phyloP scores from a whole-genome alignment of 495 filamentous ascomycete species.

The Penicillium canescens region DNA sequence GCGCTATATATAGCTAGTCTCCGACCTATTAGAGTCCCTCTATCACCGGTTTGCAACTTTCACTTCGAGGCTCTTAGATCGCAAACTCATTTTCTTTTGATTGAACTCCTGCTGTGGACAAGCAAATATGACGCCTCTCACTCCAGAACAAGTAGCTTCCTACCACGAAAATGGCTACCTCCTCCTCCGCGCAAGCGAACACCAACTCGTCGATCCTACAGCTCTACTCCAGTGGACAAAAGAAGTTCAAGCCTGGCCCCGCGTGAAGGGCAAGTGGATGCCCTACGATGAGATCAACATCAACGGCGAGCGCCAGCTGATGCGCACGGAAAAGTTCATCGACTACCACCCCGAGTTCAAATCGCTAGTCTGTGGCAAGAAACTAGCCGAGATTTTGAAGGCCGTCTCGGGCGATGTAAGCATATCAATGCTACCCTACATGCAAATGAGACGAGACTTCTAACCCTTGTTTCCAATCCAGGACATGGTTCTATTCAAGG shows the following conservation, averaged over 20 bases:
- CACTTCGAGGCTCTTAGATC: not conserved
- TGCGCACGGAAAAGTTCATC: conserved; percentile 45
- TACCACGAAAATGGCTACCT: conserved; percentile 42
- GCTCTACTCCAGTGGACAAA: conserved; percentile 37
- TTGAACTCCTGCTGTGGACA: not conserved
- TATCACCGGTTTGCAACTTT: too few relatives aligned
- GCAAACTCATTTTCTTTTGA: not conserved
- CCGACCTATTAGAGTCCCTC: too few relatives aligned
- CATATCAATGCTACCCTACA: not conserved
- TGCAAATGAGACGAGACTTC: not conserved
- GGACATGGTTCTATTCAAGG: conserved; percentile 48
- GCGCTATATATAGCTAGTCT: too few relatives aligned
- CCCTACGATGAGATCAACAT: conserved; percentile 47
- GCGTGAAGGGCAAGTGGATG: conserved; percentile 42
- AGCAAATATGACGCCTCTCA: conserved; percentile 17
- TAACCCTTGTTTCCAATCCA: conserved; percentile 7
- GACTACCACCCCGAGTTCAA: conserved; percentile 40
- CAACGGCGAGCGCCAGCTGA: conserved; percentile 39
- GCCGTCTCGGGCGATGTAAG: conserved; percentile 32
- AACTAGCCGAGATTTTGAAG: conserved; percentile 32
- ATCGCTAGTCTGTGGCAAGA: conserved; percentile 32
- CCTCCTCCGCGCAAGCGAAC: conserved; percentile 30
- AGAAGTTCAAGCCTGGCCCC: conserved; percentile 41
- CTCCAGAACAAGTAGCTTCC: conserved; percentile 28
- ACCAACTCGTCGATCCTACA: conserved; percentile 27